Evolutionary conservation across 805 yeast species (phyloP).

Genomic region (Myxozyma neotropica): DNA sequence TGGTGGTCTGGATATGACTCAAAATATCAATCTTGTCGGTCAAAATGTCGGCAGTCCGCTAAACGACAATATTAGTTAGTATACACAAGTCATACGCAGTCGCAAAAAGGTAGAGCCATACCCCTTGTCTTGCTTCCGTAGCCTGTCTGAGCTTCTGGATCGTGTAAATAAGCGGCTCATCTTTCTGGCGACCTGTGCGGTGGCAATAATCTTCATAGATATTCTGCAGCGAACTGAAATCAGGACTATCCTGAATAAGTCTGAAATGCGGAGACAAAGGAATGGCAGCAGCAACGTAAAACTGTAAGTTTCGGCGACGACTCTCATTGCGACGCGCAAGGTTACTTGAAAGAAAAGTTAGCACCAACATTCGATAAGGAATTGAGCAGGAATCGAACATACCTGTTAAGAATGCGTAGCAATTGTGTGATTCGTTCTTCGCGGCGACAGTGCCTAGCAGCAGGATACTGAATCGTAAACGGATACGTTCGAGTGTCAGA

Average conservation of each 20-base stretch:
- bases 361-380: not conserved
- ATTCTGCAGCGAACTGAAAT: constrained; percentile 73
- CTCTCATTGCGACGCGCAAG: constrained; percentile 81
- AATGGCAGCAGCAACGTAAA: constrained; percentile 87
- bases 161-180: constrained; percentile 86
- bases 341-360: constrained; percentile 50
- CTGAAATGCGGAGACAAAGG: constrained; percentile 95
- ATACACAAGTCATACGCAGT: not conserved
- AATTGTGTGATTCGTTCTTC: constrained; percentile 93
- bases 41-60: constrained; percentile 38
- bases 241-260: constrained; percentile 77
- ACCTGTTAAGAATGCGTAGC: constrained; percentile 74
- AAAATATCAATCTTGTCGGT: constrained; percentile 89
- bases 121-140: constrained; percentile 72
- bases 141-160: constrained; percentile 87
- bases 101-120: constrained; percentile 2
- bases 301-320: constrained; percentile 78
- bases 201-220: constrained; percentile 88
- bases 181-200: constrained; percentile 70
- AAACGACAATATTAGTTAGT: not conserved
- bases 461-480: constrained; percentile 96
- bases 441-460: constrained; percentile 94
- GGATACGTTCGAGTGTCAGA: constrained; percentile 90
- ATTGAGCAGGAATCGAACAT: not conserved
- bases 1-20: constrained; percentile 81